These are phyloP conservation scores for Codiaeum variegatum DNA, from an alignment of 441 rosid genomes.

Conservation along the genomic window DNA sequence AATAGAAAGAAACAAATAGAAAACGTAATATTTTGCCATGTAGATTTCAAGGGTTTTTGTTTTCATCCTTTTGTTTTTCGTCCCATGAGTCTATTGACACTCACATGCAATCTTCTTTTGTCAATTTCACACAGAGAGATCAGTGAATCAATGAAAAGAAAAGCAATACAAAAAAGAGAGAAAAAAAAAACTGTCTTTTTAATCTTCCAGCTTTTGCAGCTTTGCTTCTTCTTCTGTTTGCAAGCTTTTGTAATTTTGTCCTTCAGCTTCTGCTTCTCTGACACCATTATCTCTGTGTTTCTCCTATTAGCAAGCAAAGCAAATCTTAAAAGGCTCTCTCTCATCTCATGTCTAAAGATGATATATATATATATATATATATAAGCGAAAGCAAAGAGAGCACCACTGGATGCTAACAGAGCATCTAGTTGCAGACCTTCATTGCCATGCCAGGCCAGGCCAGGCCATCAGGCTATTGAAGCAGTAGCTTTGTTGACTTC, in stretches of 20 bases:
- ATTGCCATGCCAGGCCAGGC: too few relatives aligned
- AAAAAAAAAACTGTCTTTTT: background rate
- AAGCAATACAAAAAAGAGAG: background rate
- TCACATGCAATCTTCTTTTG: slow-evolving; percentile 9
- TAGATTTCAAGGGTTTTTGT: too few relatives aligned
- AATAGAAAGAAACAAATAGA: background rate
- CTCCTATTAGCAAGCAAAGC: background rate
- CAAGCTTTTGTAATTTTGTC: background rate
- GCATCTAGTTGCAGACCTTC: slow-evolving; percentile 11
- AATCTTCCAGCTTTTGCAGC: background rate
- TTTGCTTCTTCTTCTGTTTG: background rate
- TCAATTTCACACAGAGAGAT: background rate
- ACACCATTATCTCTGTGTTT: background rate
- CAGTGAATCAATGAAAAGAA: background rate
- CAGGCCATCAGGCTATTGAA: background rate
- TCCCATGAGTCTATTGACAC: slow-evolving; percentile 19
- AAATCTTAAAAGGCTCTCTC: background rate
- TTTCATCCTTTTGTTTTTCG: slow-evolving; percentile 1
- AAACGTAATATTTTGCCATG: background rate
- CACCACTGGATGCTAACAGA: slow-evolving; percentile 5
- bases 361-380: background rate
- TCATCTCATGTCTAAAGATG: background rate
- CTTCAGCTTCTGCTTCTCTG: background rate
- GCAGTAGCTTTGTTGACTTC: slow-evolving; percentile 1
- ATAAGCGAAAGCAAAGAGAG: slow-evolving; percentile 9